phyloP scores from a whole-genome alignment of 495 filamentous ascomycete genomes.

The Podospora conica region DNA sequence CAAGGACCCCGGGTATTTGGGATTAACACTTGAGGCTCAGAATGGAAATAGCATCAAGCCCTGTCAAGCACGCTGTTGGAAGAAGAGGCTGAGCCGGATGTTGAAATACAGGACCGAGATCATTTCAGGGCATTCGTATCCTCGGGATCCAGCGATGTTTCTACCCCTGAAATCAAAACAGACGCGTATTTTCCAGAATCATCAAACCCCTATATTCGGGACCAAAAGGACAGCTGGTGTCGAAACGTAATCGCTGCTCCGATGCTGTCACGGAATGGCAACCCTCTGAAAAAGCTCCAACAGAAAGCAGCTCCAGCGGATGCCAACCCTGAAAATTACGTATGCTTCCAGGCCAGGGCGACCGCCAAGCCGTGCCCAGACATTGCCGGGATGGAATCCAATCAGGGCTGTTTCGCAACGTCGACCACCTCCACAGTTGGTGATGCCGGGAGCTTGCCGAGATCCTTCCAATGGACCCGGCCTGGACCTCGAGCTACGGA shows the following conservation, averaged over 20 bases:
- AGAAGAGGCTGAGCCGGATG: background rate
- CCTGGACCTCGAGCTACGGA: background rate
- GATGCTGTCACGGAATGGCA: background rate
- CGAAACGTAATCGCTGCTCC: background rate
- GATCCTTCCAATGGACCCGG: background rate
- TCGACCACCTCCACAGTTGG: background rate
- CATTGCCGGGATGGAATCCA: background rate
- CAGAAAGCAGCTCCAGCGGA: background rate
- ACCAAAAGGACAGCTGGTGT: background rate
- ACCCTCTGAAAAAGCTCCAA: background rate
- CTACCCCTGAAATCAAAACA: background rate
- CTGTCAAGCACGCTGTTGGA: background rate
- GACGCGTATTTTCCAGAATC: background rate
- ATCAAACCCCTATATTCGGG: background rate
- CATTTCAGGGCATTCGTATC: background rate
- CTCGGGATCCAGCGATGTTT: background rate
- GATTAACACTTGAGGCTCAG: too few relatives aligned
- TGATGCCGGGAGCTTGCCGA: conserved; percentile 9
- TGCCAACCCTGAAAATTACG: background rate
- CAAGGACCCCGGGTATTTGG: background rate
- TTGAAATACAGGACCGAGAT: background rate
- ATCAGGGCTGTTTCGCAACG: background rate
- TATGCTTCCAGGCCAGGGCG: background rate
- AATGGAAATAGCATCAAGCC: background rate
- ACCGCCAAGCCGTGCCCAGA: background rate